phyloP scores from a whole-genome alignment of 805 yeast genomes.

The Candida endomychidarum region DNA sequence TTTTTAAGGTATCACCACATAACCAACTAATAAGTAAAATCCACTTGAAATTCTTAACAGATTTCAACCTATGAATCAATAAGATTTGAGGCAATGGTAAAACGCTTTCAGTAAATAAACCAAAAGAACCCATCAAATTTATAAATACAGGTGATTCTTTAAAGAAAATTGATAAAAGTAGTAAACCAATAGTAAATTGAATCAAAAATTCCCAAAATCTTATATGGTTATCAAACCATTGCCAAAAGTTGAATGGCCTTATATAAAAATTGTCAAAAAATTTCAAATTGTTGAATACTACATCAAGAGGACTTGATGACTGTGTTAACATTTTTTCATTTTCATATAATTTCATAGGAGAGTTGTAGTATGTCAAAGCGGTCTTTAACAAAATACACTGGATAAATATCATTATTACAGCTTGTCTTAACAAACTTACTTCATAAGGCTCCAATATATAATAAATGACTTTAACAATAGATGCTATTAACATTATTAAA shows the following conservation, averaged over 20 bases:
- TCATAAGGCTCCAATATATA: constrained; percentile 82
- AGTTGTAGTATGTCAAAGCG: constrained; percentile 57
- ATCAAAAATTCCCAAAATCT: constrained; percentile 64
- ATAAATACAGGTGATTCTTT: constrained; percentile 39
- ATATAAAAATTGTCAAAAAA: constrained; percentile 62
- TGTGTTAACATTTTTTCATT: constrained; percentile 26
- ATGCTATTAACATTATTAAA: constrained; percentile 82
- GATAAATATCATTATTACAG: constrained; percentile 79
- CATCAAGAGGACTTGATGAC: constrained; percentile 16
- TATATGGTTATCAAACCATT: constrained; percentile 61
- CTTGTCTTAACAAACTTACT: constrained; percentile 72
- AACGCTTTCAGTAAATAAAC: constrained; percentile 69
- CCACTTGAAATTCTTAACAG: constrained; percentile 76
- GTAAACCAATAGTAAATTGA: constrained; percentile 42
- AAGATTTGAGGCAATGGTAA: constrained; percentile 78
- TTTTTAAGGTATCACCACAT: constrained; percentile 81
- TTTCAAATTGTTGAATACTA: constrained; percentile 36
- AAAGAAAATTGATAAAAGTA: constrained; percentile 42
- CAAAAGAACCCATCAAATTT: constrained; percentile 56
- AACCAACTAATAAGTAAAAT: constrained; percentile 81
- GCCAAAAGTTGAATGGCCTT: constrained; percentile 80
- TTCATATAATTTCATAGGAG: constrained; percentile 27
- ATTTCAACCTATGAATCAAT: constrained; percentile 61
- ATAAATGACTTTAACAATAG: constrained; percentile 70
- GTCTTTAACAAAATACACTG: constrained; percentile 65